A percentile compares a stretch with the other conserved stretches of the same genome.
Conservation (phyloP, 352 stramenopile genomes). For the Globisporangium polare region DNA sequence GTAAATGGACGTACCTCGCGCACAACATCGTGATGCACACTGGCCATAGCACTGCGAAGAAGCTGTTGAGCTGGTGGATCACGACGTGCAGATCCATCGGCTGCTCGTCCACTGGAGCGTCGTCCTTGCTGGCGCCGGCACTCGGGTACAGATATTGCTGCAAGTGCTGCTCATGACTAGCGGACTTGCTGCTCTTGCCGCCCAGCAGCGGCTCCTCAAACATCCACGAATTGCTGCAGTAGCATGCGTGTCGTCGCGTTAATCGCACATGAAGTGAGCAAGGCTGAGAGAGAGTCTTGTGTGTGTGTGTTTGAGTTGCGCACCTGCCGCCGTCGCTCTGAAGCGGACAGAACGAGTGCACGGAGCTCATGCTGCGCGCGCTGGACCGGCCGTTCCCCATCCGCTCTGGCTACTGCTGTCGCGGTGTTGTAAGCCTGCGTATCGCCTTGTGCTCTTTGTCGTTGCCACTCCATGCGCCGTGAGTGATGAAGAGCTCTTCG, state of each 20-base stretch:
- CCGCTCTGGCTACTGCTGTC: neutral
- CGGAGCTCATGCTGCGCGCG: conserved; percentile 19
- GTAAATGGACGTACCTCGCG: conserved; percentile 31
- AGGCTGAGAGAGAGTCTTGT: neutral
- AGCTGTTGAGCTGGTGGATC: conserved; percentile 70
- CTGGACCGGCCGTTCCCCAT: conserved; percentile 45
- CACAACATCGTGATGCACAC: conserved; percentile 72
- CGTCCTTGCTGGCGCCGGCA: neutral
- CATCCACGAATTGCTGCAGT: conserved; percentile 22
- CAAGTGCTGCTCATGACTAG: conserved; percentile 8
- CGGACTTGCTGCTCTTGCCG: conserved; percentile 10
- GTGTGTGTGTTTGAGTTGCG: neutral
- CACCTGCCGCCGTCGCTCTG: conserved; percentile 20
- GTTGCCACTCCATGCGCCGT: neutral
- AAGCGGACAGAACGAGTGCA: conserved; percentile 27
- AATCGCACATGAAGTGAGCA: neutral
- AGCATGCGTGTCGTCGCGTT: neutral
- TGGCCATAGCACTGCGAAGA: conserved; percentile 70
- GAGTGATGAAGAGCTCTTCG: neutral
- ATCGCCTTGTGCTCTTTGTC: neutral
- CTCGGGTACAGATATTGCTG: conserved; percentile 4
- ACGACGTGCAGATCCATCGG: conserved; percentile 27
- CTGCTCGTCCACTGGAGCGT: conserved; percentile 10
- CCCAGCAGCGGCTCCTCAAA: conserved; percentile 57
- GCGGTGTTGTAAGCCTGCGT: neutral